These are phyloP conservation scores for Leishmania gerbilli DNA, from an alignment of 208 protist species.

Conservation along the genomic window DNA sequence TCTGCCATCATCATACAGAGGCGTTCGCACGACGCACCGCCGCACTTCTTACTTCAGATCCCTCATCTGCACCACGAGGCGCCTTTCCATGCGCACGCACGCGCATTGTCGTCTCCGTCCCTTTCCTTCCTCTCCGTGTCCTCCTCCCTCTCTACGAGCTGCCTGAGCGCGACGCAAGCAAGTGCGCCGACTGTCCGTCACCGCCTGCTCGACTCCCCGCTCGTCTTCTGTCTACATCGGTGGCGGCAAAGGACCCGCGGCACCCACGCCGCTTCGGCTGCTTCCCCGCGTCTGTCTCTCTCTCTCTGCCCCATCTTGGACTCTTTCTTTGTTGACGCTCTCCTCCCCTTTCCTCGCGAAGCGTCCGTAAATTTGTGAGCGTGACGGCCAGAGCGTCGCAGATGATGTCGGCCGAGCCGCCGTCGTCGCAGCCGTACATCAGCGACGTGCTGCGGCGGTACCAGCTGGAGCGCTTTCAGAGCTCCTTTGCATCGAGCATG, in stretches of 20 bases:
- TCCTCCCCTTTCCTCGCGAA: background rate
- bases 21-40: background rate
- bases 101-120: background rate
- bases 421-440: constrained; percentile 24
- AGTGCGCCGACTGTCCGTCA: background rate
- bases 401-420: background rate
- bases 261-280: background rate
- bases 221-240: background rate
- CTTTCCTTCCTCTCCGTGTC: background rate
- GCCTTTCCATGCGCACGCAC: background rate
- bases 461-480: constrained; percentile 28
- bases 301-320: background rate
- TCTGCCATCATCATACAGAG: background rate
- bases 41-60: background rate
- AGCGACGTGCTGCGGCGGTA: constrained; percentile 30
- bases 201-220: background rate
- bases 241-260: background rate
- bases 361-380: no score
- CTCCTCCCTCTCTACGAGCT: background rate
- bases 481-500: constrained; percentile 25
- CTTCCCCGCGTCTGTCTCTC: background rate
- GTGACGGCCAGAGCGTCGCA: no score
- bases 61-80: background rate
- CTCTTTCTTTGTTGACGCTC: background rate
- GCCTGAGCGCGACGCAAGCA: background rate